Percentiles rank a stretch among this genome's conserved stretches.
These are phyloP conservation scores for Ophiocordyceps unilateralis DNA, from an alignment of 2,329 filamentous ascomycete genomes.

Conservation along the genomic window DNA sequence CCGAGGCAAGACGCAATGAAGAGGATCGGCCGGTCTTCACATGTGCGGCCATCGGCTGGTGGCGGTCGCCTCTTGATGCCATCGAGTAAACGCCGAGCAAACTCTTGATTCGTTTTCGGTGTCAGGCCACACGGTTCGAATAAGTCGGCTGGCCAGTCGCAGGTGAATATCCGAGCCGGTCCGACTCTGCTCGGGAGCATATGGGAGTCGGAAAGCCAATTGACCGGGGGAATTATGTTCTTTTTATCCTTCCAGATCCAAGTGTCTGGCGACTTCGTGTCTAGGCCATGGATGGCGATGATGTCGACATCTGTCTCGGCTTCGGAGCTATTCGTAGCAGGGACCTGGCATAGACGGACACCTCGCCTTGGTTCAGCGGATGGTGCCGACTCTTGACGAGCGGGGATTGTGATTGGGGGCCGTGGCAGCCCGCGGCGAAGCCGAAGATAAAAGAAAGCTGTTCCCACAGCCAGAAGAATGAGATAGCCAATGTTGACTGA, in stretches of 20 bases:
- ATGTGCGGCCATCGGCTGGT: not conserved
- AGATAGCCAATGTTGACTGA: no score
- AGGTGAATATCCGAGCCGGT: constrained; percentile 11
- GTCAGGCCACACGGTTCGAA: constrained; percentile 4
- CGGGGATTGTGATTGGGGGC: no score
- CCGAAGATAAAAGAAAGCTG: no score
- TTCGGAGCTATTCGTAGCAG: no score
- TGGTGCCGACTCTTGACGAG: no score
- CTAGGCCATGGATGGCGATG: constrained; percentile 18
- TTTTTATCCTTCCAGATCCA: constrained; percentile 7
- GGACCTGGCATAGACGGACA: no score
- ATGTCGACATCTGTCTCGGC: constrained; percentile 12
- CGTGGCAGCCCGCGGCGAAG: no score
- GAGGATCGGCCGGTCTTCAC: constrained; percentile 8
- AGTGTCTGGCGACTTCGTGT: constrained; percentile 12
- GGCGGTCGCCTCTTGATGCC: constrained; percentile 6
- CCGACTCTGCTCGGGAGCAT: constrained; percentile 9
- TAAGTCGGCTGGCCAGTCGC: constrained; percentile 11
- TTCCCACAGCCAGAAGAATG: no score
- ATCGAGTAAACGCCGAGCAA: constrained; percentile 8
- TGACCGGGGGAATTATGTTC: constrained; percentile 5
- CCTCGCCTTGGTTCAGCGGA: no score
- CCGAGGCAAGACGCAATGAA: constrained; percentile 18
- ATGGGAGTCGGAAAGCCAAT: constrained; percentile 9
- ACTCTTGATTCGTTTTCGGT: constrained; percentile 6